Evolutionary conservation across 306 rosid genomes (phyloP).

Genomic region (Cyamopsis tetragonoloba): DNA sequence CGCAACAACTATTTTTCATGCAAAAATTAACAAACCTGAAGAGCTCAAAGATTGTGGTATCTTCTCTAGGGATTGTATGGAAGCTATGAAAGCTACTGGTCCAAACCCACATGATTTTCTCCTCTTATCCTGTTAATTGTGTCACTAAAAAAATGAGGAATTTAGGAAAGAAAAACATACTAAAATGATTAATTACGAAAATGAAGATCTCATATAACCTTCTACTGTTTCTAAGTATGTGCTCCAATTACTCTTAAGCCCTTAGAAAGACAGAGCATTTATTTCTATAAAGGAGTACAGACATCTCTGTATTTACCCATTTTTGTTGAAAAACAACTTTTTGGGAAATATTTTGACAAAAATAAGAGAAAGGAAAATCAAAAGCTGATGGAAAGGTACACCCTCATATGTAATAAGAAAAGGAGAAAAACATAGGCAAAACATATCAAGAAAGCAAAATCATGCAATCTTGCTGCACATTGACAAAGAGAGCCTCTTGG

Average conservation of each 20-base stretch:
- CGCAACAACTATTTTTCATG: neutral
- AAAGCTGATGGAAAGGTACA: neutral
- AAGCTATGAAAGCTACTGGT: constrained; percentile 74
- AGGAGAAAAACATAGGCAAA: neutral
- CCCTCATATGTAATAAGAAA: neutral
- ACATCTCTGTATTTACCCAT: too few species aligned
- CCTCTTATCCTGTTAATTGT: constrained; percentile 59
- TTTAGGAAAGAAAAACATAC: neutral
- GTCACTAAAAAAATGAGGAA: constrained; percentile 5
- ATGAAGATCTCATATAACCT: constrained; percentile 1
- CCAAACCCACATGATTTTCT: constrained; percentile 72
- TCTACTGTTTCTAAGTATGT: constrained; percentile 2
- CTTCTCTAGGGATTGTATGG: constrained; percentile 65
- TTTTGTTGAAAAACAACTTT: neutral
- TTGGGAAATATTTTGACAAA: neutral
- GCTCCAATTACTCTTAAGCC: neutral
- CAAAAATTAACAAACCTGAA: constrained; percentile 64
- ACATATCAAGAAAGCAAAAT: neutral
- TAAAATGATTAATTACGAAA: constrained; percentile 16
- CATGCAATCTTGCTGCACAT: neutral
- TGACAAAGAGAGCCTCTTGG: neutral
- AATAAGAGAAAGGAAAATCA: neutral
- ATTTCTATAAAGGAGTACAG: neutral
- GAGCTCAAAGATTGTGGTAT: constrained; percentile 80
- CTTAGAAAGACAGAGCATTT: neutral